phyloP scores from a whole-genome alignment of 2,329 filamentous ascomycete species.

The Talaromyces islandicus region DNA sequence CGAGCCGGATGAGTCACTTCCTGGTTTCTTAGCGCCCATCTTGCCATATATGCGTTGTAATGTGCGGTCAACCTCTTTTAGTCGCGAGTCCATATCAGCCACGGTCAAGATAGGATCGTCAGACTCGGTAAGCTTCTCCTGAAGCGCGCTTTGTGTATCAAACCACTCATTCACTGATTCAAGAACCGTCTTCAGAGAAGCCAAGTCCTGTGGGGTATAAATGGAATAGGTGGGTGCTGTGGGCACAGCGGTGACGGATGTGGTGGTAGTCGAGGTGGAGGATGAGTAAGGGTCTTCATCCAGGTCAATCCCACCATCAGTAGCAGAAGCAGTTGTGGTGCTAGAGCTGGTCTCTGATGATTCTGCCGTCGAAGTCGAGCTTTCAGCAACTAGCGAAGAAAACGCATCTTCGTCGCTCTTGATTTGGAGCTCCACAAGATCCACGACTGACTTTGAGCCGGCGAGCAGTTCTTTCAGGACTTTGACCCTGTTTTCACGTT shows the following conservation, averaged over 20 bases:
- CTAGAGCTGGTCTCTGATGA: conserved; percentile 43
- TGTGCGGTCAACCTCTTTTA: conserved; percentile 60
- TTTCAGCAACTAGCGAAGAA: conserved; percentile 46
- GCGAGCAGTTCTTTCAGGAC: conserved; percentile 64
- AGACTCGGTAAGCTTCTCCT: conserved; percentile 62
- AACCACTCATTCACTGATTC: conserved; percentile 67
- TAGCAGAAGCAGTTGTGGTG: conserved; percentile 33
- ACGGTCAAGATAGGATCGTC: conserved; percentile 70
- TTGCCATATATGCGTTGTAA: conserved; percentile 32
- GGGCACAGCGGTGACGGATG: conserved; percentile 26
- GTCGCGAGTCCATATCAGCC: conserved; percentile 64
- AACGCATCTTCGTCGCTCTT: conserved; percentile 62
- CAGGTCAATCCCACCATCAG: conserved; percentile 58
- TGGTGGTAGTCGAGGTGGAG: conserved; percentile 28
- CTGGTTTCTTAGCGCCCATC: conserved; percentile 61
- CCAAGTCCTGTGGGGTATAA: conserved; percentile 69
- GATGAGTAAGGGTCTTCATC: conserved; percentile 60
- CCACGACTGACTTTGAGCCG: conserved; percentile 64
- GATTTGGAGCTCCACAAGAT: conserved; percentile 65
- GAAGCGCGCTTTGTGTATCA: conserved; percentile 61
- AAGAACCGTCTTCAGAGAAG: conserved; percentile 56
- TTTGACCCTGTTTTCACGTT: conserved; percentile 65
- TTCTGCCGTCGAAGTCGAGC: conserved; percentile 26
- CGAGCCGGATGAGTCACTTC: conserved; percentile 25
- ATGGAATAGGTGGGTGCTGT: conserved; percentile 54